Percentiles rank a stretch among this genome's conserved stretches.
phyloP scores from a whole-genome alignment of 257 asterid species.

The Penstemon eatonii region DNA sequence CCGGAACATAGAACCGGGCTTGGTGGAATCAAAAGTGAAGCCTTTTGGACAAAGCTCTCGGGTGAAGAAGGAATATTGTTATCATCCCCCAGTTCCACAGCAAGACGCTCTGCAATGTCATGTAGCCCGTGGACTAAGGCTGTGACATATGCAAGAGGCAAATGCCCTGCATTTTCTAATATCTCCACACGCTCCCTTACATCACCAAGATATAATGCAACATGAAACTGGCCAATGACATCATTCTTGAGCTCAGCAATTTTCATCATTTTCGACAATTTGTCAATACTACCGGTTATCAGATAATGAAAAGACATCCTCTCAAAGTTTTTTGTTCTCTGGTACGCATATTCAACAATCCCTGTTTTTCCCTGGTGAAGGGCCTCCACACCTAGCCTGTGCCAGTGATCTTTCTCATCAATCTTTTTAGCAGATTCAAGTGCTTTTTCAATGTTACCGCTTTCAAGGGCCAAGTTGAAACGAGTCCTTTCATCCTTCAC shows the following conservation, averaged over 20 bases:
- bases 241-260: constrained; percentile 89
- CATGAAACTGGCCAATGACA: constrained; percentile 92
- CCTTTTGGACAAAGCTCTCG: constrained; percentile 36
- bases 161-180: constrained; percentile 72
- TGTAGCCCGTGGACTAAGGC: constrained; percentile 73
- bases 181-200: constrained; percentile 79
- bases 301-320: constrained; percentile 85
- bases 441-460: constrained; percentile 95
- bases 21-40: constrained; percentile 76
- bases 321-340: constrained; percentile 86
- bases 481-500: constrained; percentile 94
- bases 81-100: constrained; percentile 57
- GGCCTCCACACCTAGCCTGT: constrained; percentile 95
- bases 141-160: constrained; percentile 78
- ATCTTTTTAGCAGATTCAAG: constrained; percentile 89
- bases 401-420: constrained; percentile 92
- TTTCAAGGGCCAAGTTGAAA: constrained; percentile 87
- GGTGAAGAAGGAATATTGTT: constrained; percentile 61
- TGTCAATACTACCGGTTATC: constrained; percentile 79
- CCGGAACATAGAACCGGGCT: constrained; percentile 69
- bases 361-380: constrained; percentile 96
- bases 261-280: constrained; percentile 89
- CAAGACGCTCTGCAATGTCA: constrained; percentile 63
- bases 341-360: constrained; percentile 92
- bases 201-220: constrained; percentile 87